A percentile compares a stretch with the other conserved stretches of the same genome.
phyloP scores from a whole-genome alignment of 805 yeast species.

The Saccharomycopsis fodiens region DNA sequence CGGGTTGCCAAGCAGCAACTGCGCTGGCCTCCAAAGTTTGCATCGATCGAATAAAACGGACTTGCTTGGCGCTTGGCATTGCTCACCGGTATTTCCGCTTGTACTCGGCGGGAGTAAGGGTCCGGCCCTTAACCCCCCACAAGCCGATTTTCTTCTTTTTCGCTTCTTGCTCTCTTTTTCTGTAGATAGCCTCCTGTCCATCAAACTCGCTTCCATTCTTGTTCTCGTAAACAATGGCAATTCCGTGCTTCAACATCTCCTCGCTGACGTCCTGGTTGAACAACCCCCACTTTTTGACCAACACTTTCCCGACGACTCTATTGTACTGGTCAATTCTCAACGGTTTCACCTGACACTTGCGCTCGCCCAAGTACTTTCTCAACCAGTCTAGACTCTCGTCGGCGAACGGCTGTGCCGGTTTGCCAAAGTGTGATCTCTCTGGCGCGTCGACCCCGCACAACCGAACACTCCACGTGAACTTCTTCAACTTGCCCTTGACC shows the following conservation, averaged over 20 bases:
- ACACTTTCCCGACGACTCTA: constrained; percentile 75
- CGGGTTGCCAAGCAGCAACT: no score
- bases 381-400: constrained; percentile 84
- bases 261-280: constrained; percentile 71
- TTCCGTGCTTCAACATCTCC: constrained; percentile 78
- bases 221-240: constrained; percentile 85
- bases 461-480: constrained; percentile 71
- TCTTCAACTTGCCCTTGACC: constrained; percentile 28
- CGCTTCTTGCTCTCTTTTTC: constrained; percentile 54
- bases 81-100: constrained; percentile 38
- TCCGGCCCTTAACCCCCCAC: constrained; percentile 52
- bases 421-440: constrained; percentile 89
- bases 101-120: constrained; percentile 70
- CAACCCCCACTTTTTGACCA: constrained; percentile 43
- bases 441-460: constrained; percentile 96
- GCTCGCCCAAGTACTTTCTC: constrained; percentile 49
- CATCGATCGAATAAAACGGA: no score
- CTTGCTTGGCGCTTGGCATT: no score
- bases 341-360: constrained; percentile 68
- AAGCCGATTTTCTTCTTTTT: constrained; percentile 52
- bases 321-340: constrained; percentile 81
- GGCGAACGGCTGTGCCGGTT: constrained; percentile 81
- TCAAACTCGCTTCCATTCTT: constrained; percentile 80
- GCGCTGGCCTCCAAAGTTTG: no score
- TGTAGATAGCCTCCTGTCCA: constrained; percentile 55